These are phyloP conservation scores for Linum lewisii DNA, from an alignment of 345 rosid species.

Conservation along the genomic window DNA sequence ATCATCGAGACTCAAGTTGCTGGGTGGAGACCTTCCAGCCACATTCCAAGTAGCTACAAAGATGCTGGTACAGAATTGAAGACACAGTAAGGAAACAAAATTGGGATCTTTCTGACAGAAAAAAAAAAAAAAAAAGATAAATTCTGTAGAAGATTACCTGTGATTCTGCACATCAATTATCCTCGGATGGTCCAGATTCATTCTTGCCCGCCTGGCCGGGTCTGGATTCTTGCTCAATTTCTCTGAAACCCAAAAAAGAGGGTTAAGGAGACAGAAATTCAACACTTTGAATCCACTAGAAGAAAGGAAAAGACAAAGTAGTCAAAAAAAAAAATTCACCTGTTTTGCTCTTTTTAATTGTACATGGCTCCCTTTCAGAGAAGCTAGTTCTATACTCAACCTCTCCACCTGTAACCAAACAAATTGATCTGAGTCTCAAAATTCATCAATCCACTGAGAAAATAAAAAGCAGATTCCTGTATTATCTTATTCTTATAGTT, in stretches of 20 bases:
- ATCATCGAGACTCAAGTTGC: slow-evolving; percentile 76
- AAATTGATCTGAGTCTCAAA: background rate
- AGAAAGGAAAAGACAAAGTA: background rate
- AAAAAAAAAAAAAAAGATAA: background rate
- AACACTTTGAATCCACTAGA: slow-evolving; percentile 4
- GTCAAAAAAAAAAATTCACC: slow-evolving; percentile 29
- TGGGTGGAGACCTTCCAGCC: slow-evolving; percentile 85
- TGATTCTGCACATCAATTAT: slow-evolving; percentile 91
- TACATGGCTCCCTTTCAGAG: slow-evolving; percentile 70
- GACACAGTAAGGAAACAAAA: background rate
- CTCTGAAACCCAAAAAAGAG: slow-evolving; percentile 32
- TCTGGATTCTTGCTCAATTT: slow-evolving; percentile 61
- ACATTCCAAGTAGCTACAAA: slow-evolving; percentile 97
- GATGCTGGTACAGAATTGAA: slow-evolving; percentile 43
- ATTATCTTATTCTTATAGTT: background rate
- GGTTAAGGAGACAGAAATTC: slow-evolving; percentile 3
- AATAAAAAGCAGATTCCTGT: slow-evolving; percentile 9
- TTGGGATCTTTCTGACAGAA: background rate
- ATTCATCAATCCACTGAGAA: background rate
- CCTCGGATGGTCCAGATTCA: slow-evolving; percentile 90
- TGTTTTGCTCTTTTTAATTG: slow-evolving; percentile 79
- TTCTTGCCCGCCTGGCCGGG: slow-evolving; percentile 55
- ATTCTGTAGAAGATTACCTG: slow-evolving; percentile 38
- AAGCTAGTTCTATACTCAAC: slow-evolving; percentile 62
- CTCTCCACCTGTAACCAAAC: slow-evolving; percentile 41